These are phyloP conservation scores for Leucocoprinus sp. DNA, from an alignment of 768 basidiomycete genomes.

Conservation along the genomic window DNA sequence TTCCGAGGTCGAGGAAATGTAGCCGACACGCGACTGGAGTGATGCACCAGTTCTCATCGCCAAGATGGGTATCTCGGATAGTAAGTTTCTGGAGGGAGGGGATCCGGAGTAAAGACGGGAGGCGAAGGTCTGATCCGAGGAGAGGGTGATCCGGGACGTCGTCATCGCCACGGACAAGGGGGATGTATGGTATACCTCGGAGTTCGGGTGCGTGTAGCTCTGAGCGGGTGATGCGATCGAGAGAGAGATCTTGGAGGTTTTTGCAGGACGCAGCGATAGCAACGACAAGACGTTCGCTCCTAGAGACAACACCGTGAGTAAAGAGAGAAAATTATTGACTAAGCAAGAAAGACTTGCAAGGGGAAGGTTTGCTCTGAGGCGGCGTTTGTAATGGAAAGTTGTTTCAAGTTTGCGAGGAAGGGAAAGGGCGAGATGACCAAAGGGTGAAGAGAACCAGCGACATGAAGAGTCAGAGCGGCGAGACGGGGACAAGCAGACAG, in stretches of 20 bases:
- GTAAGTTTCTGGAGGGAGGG: slow-evolving; percentile 52
- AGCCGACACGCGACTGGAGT: slow-evolving; percentile 44
- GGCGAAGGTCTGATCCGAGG: slow-evolving; percentile 47
- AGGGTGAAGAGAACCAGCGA: slow-evolving; percentile 42
- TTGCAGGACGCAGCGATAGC: slow-evolving; percentile 56
- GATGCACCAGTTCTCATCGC: slow-evolving; percentile 49
- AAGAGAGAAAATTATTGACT: slow-evolving; percentile 10
- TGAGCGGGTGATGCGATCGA: slow-evolving; percentile 62
- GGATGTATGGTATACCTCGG: slow-evolving; percentile 45
- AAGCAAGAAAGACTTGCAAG: slow-evolving; percentile 30
- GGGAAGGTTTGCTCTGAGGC: slow-evolving; percentile 32
- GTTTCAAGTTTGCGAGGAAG: slow-evolving; percentile 31
- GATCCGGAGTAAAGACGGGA: slow-evolving; percentile 60
- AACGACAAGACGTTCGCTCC: slow-evolving; percentile 65
- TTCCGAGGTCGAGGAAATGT: slow-evolving; percentile 48
- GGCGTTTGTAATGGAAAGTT: slow-evolving; percentile 40
- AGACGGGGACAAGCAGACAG: slow-evolving; percentile 44
- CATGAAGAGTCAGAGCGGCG: slow-evolving; percentile 35
- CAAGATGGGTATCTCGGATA: slow-evolving; percentile 66
- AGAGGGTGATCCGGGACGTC: slow-evolving; percentile 49
- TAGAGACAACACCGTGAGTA: slow-evolving; percentile 17
- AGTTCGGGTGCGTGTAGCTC: slow-evolving; percentile 56
- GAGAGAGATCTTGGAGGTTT: slow-evolving; percentile 43
- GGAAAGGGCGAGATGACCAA: slow-evolving; percentile 42
- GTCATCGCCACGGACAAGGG: slow-evolving; percentile 52